Conservation (phyloP, 2,329 filamentous ascomycete species). For the Podosphaera fusca region DNA sequence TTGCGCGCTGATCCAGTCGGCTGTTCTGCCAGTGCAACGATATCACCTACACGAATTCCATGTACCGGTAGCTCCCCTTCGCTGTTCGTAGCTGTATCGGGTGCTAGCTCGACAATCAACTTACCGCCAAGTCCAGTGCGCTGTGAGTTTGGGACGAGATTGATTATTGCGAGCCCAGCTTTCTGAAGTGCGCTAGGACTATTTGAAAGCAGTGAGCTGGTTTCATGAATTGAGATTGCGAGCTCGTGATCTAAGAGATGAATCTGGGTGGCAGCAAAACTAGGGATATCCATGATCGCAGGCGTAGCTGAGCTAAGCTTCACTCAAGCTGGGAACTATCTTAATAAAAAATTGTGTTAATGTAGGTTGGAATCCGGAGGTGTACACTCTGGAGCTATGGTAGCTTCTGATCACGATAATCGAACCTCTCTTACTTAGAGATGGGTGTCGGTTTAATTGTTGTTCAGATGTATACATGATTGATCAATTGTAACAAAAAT, state of each 20-base stretch:
- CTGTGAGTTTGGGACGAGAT: conserved; percentile 49
- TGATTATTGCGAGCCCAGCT: conserved; percentile 57
- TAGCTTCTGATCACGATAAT: no score
- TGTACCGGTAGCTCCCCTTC: conserved; percentile 43
- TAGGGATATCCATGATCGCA: conserved; percentile 32
- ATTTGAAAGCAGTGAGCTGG: conserved; percentile 38
- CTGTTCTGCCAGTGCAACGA: conserved; percentile 55
- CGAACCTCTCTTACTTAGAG: no score
- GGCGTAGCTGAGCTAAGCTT: conserved; percentile 8
- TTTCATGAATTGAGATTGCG: conserved; percentile 47
- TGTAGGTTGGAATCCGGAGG: no score
- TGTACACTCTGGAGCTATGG: no score
- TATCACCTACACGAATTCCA: conserved; percentile 53
- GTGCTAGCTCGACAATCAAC: conserved; percentile 57
- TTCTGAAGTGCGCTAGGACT: conserved; percentile 48
- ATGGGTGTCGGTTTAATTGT: no score
- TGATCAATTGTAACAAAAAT: no score
- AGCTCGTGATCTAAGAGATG: conserved; percentile 48
- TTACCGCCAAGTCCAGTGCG: conserved; percentile 84
- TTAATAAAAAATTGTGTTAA: no score
- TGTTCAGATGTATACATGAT: no score
- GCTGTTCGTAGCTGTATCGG: conserved; percentile 39
- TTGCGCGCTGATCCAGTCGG: conserved; percentile 30
- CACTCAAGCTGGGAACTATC: no score
- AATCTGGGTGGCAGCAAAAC: conserved; percentile 51